These are phyloP conservation scores for Excoecaria agallocha DNA, from an alignment of 345 rosid genomes.

Conservation along the genomic window DNA sequence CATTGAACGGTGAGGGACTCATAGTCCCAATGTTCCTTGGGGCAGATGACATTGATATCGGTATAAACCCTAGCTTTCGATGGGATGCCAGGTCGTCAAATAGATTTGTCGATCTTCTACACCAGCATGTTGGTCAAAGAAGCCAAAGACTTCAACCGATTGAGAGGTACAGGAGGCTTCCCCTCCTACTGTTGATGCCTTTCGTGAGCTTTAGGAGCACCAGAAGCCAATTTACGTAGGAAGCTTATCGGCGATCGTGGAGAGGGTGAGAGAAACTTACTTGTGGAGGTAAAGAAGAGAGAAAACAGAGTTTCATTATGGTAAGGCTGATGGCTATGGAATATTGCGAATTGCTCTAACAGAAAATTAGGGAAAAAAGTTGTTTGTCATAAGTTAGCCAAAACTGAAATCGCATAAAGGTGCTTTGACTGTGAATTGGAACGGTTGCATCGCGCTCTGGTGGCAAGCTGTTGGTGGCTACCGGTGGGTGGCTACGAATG, in stretches of 20 bases:
- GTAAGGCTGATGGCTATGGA: too few species aligned
- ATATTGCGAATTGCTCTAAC: too few species aligned
- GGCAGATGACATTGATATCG: constrained; percentile 79
- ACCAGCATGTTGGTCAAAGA: constrained; percentile 67
- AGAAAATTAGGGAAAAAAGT: too few species aligned
- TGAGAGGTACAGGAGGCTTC: background rate
- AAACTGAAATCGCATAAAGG: too few species aligned
- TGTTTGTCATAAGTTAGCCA: too few species aligned
- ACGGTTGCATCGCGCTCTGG: too few species aligned
- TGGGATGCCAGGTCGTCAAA: constrained; percentile 90
- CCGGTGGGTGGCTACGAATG: too few species aligned
- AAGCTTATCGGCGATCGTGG: background rate
- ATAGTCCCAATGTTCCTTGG: constrained; percentile 92
- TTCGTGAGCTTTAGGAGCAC: background rate
- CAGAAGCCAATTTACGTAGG: constrained; percentile 21
- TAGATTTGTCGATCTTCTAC: constrained; percentile 91
- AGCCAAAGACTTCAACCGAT: constrained; percentile 27
- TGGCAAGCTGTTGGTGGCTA: too few species aligned
- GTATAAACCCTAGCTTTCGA: constrained; percentile 94
- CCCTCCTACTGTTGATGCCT: background rate
- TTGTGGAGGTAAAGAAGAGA: too few species aligned
- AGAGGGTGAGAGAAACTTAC: constrained; percentile 17
- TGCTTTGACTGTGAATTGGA: too few species aligned
- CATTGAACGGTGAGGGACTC: constrained; percentile 79
- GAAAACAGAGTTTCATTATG: too few species aligned